Base-by-base conservation (phyloP, 768 basidiomycete species). In the Dioszegia crocea region DNA sequence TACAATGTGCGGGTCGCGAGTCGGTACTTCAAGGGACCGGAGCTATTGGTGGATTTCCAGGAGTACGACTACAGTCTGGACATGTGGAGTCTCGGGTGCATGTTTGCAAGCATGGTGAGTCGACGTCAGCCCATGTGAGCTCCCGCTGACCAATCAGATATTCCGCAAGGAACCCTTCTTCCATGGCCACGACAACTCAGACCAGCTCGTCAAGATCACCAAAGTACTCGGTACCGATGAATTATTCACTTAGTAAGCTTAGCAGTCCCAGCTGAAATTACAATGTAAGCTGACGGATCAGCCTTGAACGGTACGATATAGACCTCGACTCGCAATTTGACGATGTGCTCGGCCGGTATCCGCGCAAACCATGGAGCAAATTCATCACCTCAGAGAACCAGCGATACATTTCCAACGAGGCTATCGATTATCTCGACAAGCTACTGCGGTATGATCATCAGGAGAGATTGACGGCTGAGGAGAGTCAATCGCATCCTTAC, bases 121-220 rank as follows among this genome's bases (percentile, higher is more conserved):
- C 26, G 27, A 10, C 6, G 21, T 10, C n/a, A n/a, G n/a, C n/a
- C n/a, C n/a, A n/a, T n/a, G n/a, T n/a, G n/a, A n/a, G n/a, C n/a
- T n/a, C n/a, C n/a, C n/a, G 52, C 59, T 58, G 48, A 62, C 29
- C 3, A 3, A 14, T 38, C 65, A 97, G 93, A 97, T 98, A 71
- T 97, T 98, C 84, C 86, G 94, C 67, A 97, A 97, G 77, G 94
- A 97, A 76, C 94, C 94, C 12, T 96, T 97, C 81, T 98, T 98
- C 84, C 94, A 98, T 71, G 94, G 94, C 16, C 93, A 96, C 74
- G 93, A 98, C 78, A 98, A 98, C 78, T 94, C 94, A 71, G 94
- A 98, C 79, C 94, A 97, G 75, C 81, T 98, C 59, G 93, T 94
- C 73, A 98, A 96, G 80, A 98, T 98, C 64, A 87, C 91, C 55